Conservation (phyloP, 441 rosid genomes). For the Populus tomentosa region DNA sequence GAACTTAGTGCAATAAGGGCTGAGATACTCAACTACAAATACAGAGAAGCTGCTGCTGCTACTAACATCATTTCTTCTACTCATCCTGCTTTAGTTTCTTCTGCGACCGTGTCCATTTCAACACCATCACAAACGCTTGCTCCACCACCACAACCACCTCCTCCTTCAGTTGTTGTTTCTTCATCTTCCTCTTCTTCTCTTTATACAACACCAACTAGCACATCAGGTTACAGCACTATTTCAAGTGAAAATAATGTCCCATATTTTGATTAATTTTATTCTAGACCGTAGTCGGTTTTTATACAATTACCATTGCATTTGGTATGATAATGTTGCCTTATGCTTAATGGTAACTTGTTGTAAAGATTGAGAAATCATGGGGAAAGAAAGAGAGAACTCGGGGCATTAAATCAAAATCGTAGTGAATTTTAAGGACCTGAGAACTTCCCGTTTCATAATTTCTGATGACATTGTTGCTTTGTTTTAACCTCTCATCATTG, state of each 20-base stretch:
- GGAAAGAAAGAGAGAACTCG: not conserved
- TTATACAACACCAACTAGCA: no score
- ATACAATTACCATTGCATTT: not conserved
- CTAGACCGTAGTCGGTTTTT: not conserved
- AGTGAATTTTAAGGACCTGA: not conserved
- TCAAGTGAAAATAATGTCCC: no score
- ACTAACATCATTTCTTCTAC: slow-evolving; percentile 31
- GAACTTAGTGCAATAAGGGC: slow-evolving; percentile 78
- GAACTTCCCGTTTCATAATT: not conserved
- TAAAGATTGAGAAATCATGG: not conserved
- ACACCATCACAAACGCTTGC: slow-evolving; percentile 33
- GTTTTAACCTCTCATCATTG: not conserved
- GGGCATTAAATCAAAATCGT: not conserved
- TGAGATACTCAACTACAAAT: slow-evolving; percentile 64
- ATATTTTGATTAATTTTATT: no score
- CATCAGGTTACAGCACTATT: no score
- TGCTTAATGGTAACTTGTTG: no score
- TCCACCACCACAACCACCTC: slow-evolving; percentile 26
- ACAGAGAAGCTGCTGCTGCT: slow-evolving; percentile 40
- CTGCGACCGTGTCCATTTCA: slow-evolving; percentile 52
- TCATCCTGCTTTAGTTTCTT: slow-evolving; percentile 48
- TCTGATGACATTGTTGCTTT: not conserved
- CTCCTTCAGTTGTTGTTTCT: not conserved
- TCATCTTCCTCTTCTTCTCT: slow-evolving; percentile 55
- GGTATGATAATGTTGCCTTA: not conserved